These are phyloP conservation scores for Coprinopsis strossmayeri DNA, from an alignment of 768 basidiomycete species.

Conservation along the genomic window DNA sequence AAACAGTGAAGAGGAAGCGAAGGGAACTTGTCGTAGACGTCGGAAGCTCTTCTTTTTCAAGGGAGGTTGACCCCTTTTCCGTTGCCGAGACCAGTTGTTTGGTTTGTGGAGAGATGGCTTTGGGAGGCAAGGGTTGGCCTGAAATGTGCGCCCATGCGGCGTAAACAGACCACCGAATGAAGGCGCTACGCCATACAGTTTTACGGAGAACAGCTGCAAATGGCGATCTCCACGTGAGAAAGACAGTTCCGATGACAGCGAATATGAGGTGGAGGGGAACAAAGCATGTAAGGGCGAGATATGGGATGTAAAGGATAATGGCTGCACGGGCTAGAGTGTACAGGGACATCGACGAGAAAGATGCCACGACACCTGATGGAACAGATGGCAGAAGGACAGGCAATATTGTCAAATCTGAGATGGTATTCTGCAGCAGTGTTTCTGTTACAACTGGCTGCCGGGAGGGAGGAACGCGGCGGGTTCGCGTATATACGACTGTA, in stretches of 20 bases:
- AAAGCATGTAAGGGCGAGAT: slow-evolving; percentile 56
- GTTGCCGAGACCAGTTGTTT: not conserved
- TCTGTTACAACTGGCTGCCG: slow-evolving; percentile 41
- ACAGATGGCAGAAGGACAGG: slow-evolving; percentile 43
- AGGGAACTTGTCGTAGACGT: slow-evolving; percentile 30
- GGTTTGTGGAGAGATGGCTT: slow-evolving; percentile 23
- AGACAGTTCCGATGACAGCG: slow-evolving; percentile 49
- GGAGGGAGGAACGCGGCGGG: slow-evolving; percentile 13
- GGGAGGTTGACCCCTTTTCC: slow-evolving; percentile 11
- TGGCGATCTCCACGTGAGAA: slow-evolving; percentile 61
- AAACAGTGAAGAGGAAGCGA: slow-evolving; percentile 83
- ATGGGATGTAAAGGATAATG: slow-evolving; percentile 55
- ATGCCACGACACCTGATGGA: slow-evolving; percentile 11
- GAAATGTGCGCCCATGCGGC: slow-evolving; percentile 43
- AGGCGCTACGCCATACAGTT: slow-evolving; percentile 57
- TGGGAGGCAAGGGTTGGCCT: slow-evolving; percentile 45
- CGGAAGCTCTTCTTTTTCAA: slow-evolving; percentile 3
- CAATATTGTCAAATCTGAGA: slow-evolving; percentile 64
- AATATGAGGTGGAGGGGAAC: slow-evolving; percentile 58
- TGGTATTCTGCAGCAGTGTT: slow-evolving; percentile 39
- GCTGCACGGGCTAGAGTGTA: slow-evolving; percentile 46
- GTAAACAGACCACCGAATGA: slow-evolving; percentile 60
- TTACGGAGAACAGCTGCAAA: slow-evolving; percentile 53
- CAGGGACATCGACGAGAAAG: slow-evolving; percentile 13
- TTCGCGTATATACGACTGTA: slow-evolving; percentile 17